These are phyloP conservation scores for Eucalyptus tenuipes DNA, from an alignment of 345 rosid species.

Conservation along the genomic window DNA sequence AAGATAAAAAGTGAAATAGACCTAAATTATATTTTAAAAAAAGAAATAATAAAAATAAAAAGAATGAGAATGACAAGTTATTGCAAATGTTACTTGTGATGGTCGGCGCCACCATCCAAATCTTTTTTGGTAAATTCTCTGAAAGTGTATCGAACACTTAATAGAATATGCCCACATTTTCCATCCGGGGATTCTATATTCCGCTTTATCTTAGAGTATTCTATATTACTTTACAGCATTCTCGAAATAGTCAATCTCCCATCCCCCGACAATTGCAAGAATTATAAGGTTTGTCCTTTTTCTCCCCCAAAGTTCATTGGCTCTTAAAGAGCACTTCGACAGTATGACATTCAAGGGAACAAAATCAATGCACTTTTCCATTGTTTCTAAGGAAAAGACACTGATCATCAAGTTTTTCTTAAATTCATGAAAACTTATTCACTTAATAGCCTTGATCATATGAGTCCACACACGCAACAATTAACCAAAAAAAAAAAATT, in stretches of 20 bases:
- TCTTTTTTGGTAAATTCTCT: neutral
- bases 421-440: neutral
- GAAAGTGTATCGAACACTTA: neutral
- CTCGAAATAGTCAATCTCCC: neutral
- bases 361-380: neutral
- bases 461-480: neutral
- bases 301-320: neutral
- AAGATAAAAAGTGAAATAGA: neutral
- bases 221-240: neutral
- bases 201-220: neutral
- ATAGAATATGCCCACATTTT: neutral
- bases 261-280: neutral
- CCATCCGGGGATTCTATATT: neutral
- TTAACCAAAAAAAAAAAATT: neutral
- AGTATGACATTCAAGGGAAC: neutral
- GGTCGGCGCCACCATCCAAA: neutral
- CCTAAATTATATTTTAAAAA: neutral
- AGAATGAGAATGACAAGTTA: neutral
- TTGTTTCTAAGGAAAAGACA: neutral
- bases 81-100: neutral
- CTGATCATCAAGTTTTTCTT: neutral
- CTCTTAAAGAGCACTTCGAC: neutral
- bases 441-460: neutral
- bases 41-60: neutral
- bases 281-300: neutral